phyloP scores from a whole-genome alignment of 2,329 filamentous ascomycete genomes.

The Xylariales sp. region DNA sequence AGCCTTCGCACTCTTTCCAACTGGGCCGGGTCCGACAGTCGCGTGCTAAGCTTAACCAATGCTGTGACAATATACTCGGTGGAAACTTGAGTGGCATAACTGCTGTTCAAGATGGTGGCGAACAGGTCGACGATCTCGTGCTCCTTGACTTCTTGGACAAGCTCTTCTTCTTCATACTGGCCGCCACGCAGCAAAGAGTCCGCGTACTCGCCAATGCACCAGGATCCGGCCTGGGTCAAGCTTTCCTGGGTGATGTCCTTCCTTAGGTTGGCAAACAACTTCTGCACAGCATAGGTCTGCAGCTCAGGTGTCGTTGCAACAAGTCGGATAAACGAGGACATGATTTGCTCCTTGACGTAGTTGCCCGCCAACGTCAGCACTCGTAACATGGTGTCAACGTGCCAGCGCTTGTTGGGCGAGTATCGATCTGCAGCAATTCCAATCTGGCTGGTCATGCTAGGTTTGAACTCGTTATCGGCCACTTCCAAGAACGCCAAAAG shows the following conservation, averaged over 20 bases:
- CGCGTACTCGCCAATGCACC: slow-evolving; percentile 97
- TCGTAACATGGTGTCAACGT: slow-evolving; percentile 94
- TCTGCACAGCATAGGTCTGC: slow-evolving; percentile 95
- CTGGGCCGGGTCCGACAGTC: slow-evolving; percentile 78
- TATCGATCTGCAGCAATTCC: slow-evolving; percentile 95
- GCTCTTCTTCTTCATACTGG: slow-evolving; percentile 89
- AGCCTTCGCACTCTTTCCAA: slow-evolving; percentile 79
- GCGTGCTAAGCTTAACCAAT: slow-evolving; percentile 89
- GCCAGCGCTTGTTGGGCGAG: slow-evolving; percentile 96
- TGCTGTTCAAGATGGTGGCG: slow-evolving; percentile 86
- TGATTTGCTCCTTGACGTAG: slow-evolving; percentile 95
- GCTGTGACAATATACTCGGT: slow-evolving; percentile 96
- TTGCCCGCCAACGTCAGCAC: slow-evolving; percentile 92
- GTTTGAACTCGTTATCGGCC: slow-evolving; percentile 97
- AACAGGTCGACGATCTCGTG: slow-evolving; percentile 92
- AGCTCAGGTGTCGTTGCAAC: slow-evolving; percentile 92
- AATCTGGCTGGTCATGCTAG: slow-evolving; percentile 96
- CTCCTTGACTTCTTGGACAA: slow-evolving; percentile 76
- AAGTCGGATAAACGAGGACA: slow-evolving; percentile 93
- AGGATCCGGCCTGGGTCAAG: slow-evolving; percentile 85
- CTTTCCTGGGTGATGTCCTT: slow-evolving; percentile 98
- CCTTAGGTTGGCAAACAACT: slow-evolving; percentile 84
- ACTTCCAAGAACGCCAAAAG: slow-evolving; percentile 93
- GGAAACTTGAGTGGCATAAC: slow-evolving; percentile 84
- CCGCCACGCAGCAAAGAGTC: slow-evolving; percentile 85